Evolutionary conservation across 1,284 basidiomycete genomes (phyloP).

Genomic region (Albatrellus sp.): DNA sequence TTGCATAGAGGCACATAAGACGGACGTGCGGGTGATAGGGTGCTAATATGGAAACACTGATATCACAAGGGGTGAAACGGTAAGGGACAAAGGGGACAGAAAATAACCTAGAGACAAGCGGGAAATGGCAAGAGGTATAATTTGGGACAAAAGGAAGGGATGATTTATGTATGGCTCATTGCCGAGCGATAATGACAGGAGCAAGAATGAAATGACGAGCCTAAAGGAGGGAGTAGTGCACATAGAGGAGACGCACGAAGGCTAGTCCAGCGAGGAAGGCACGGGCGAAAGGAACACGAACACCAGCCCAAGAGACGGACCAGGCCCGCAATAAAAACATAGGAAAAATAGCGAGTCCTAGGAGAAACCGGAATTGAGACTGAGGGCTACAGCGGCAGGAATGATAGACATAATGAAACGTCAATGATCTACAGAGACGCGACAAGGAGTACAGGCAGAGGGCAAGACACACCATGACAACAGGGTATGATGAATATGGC

Average conservation of each 20-base stretch:
- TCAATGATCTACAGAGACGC: too few relatives aligned
- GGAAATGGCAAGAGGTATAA: not conserved
- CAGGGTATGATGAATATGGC: too few relatives aligned
- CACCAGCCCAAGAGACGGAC: not conserved
- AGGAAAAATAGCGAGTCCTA: too few relatives aligned
- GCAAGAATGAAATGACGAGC: not conserved
- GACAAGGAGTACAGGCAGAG: too few relatives aligned
- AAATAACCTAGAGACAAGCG: not conserved
- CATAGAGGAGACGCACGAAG: not conserved
- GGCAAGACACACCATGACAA: too few relatives aligned
- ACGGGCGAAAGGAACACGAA: not conserved
- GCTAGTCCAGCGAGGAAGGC: not conserved
- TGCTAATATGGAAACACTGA: too few relatives aligned
- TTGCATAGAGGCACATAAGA: too few relatives aligned
- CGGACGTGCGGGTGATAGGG: too few relatives aligned
- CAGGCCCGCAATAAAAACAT: conserved; percentile 1
- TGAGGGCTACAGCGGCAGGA: too few relatives aligned
- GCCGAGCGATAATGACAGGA: not conserved
- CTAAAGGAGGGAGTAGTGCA: not conserved
- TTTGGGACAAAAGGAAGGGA: not conserved
- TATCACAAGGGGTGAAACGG: too few relatives aligned
- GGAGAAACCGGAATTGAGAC: too few relatives aligned
- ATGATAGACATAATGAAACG: too few relatives aligned
- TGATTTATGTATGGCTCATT: not conserved
- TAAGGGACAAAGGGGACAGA: not conserved